Base-by-base conservation (phyloP, 495 filamentous ascomycete species). In the Aspergillus saccharolyticus region DNA sequence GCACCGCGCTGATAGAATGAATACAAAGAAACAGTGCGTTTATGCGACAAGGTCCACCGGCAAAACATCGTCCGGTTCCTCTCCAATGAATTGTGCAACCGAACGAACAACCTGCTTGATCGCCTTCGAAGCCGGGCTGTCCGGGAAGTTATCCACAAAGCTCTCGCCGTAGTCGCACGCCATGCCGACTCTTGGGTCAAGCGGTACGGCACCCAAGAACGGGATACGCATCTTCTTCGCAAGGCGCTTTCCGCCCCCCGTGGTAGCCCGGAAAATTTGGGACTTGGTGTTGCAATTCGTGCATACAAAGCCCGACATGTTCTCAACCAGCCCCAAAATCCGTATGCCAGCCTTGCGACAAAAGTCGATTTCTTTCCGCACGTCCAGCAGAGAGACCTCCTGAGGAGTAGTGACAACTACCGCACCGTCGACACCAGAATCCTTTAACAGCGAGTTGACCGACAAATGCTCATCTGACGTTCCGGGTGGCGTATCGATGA, bases 271-370 rank as follows among this genome's bases (percentile, higher is more conserved):
- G 73, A 97, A 98, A 33, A 98, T 95, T 66, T 96, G 83, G 52
- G 80, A 88, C 68, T 85, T 79, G 57, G 89, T 83, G 39, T 79
- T 86, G 70, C 94, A 98, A 42, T 87, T 90, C 4, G 89, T 90
- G 69, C 94, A 98, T 42, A 97, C 91, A 70, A 96, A 98, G 10
- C 91, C 90, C 50, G 84, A 87, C 94, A 98, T 98, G 69, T 98
- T 98, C 78, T 98, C 94, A 42, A 97, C 95, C 15, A 98, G 73
- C 0, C 94, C 95, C 19, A 98, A 64, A 2, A 98, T 81, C 39
- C 76, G 80, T 53, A 98, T 97, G 1, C 89, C 91, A 4, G 95
- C 95, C 72, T 98, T 98, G 52, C 84, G 80, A 70, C 95, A 97
- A 65, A 98, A 98, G 65, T 97, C 91, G 50, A 98, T 91, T 68